phyloP scores from a whole-genome alignment of 2,329 filamentous ascomycete genomes.

The Pseudomassariella vexata region DNA sequence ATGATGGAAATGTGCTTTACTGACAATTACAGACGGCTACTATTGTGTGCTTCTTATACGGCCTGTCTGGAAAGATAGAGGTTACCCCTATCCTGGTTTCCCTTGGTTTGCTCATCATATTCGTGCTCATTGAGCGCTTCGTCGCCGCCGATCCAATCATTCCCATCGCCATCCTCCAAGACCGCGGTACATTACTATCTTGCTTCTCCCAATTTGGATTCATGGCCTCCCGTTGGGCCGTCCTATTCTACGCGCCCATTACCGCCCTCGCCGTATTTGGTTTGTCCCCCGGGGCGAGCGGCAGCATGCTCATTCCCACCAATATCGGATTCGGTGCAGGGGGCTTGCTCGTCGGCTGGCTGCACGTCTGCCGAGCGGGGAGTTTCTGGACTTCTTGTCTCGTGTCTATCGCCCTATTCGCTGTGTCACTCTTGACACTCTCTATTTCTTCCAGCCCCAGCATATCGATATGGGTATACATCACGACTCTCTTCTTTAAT shows the following conservation, averaged over 20 bases:
- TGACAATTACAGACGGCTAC: constrained; percentile 42
- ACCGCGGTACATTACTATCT: constrained; percentile 64
- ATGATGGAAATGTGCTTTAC: constrained; percentile 6
- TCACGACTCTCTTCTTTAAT: constrained; percentile 60
- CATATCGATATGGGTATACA: constrained; percentile 46
- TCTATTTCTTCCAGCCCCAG: constrained; percentile 33
- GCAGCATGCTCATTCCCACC: constrained; percentile 73
- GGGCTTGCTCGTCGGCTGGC: constrained; percentile 64
- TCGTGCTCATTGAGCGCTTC: constrained; percentile 58
- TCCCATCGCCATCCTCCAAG: constrained; percentile 63
- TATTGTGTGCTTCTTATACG: constrained; percentile 67
- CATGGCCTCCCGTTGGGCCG: constrained; percentile 75
- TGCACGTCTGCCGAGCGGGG: constrained; percentile 68
- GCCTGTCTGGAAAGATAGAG: constrained; percentile 60
- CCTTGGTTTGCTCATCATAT: constrained; percentile 39
- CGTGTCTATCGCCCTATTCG: constrained; percentile 56
- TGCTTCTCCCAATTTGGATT: constrained; percentile 70
- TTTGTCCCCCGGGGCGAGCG: constrained; percentile 64
- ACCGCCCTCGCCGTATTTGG: constrained; percentile 72
- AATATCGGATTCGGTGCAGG: constrained; percentile 74
- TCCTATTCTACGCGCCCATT: constrained; percentile 76
- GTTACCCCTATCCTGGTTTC: constrained; percentile 56
- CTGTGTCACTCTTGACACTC: constrained; percentile 37
- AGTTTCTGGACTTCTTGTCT: constrained; percentile 66
- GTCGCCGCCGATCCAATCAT: constrained; percentile 67